These are phyloP conservation scores for Ceratocystis albifundus DNA, from an alignment of 2,329 filamentous ascomycete species.

Conservation along the genomic window DNA sequence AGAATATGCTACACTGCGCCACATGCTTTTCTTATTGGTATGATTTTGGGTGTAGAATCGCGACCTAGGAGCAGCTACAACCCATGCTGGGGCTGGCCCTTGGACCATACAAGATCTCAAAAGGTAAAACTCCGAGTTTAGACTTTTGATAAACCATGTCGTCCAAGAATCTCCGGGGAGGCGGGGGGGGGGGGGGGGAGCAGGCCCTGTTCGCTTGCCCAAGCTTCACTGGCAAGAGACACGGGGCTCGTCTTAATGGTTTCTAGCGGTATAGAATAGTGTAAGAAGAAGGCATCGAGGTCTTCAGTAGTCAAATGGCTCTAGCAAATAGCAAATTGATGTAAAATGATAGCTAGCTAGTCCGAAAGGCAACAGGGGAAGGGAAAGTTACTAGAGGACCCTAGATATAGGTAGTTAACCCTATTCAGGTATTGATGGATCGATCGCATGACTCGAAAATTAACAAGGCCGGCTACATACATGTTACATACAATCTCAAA, in stretches of 20 bases:
- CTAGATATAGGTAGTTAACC: background rate
- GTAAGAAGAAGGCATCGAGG: background rate
- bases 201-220: background rate
- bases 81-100: background rate
- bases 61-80: background rate
- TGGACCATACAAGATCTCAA: background rate
- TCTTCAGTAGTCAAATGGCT: background rate
- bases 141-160: background rate
- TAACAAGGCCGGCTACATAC: conserved; percentile 6
- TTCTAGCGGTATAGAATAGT: background rate
- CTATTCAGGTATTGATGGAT: background rate
- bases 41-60: background rate
- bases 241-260: background rate
- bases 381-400: background rate
- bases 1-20: background rate
- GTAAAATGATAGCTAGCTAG: background rate
- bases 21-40: background rate
- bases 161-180: background rate
- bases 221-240: background rate
- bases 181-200: background rate
- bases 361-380: background rate
- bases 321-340: background rate
- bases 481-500: conserved; percentile 3
- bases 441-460: conserved; percentile 3
- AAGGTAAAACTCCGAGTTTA: background rate